Evolutionary conservation across 2,329 filamentous ascomycete species (phyloP).

Genomic region (Ophiostoma himal-ulmi): DNA sequence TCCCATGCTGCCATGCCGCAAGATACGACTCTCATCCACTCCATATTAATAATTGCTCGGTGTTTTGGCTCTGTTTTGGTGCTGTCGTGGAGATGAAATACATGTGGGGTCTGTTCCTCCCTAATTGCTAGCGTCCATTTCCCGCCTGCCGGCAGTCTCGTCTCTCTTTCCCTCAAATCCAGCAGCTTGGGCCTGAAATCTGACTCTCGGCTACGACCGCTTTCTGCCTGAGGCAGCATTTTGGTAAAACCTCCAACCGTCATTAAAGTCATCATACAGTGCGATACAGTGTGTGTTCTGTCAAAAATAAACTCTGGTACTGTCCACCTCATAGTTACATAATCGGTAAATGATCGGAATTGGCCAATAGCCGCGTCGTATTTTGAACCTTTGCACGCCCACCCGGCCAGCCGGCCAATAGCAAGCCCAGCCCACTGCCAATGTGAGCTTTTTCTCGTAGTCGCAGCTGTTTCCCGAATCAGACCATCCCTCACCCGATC

Average conservation of each 20-base stretch:
- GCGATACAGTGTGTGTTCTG: background rate
- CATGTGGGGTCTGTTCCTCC: background rate
- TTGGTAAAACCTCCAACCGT: background rate
- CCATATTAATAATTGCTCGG: background rate
- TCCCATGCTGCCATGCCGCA: background rate
- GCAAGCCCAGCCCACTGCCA: slow-evolving; percentile 1
- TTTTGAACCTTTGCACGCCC: slow-evolving; percentile 21
- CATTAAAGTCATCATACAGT: background rate
- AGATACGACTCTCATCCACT: background rate
- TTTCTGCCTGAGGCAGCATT: slow-evolving; percentile 18
- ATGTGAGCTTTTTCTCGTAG: slow-evolving; percentile 23
- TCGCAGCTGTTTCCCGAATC: slow-evolving; percentile 22
- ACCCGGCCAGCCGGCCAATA: slow-evolving; percentile 18
- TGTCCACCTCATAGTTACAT: slow-evolving; percentile 15
- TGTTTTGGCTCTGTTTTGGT: slow-evolving; percentile 6
- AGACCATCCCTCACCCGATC: slow-evolving; percentile 21
- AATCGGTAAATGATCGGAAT: slow-evolving; percentile 19
- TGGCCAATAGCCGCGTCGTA: slow-evolving; percentile 22
- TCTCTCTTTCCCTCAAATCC: slow-evolving; percentile 6
- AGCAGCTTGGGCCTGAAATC: slow-evolving; percentile 5
- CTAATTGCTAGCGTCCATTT: slow-evolving; percentile 7
- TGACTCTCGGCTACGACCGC: background rate
- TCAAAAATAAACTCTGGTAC: background rate
- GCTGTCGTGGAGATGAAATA: background rate
- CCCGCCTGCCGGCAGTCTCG: slow-evolving; percentile 5